A percentile compares a stretch with the other conserved stretches of the same genome.
Conservation (phyloP, 306 rosid genomes). For the Styphnolobium japonicum region DNA sequence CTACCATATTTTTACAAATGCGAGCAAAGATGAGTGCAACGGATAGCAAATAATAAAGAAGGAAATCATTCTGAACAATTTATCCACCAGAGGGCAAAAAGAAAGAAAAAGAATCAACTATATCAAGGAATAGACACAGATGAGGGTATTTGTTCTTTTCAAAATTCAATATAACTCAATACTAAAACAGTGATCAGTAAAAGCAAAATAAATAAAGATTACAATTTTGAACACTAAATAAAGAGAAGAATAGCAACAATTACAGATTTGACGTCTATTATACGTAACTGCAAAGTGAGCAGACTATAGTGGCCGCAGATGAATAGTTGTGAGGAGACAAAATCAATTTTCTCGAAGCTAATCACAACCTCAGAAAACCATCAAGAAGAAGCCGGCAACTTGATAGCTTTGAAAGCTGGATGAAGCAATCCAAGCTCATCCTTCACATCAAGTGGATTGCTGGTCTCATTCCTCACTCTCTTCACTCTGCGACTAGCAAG, state of each 20-base stretch:
- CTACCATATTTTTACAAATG: neutral
- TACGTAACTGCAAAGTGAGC: slow-evolving; percentile 7
- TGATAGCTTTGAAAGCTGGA: slow-evolving; percentile 58
- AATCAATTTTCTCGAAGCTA: neutral
- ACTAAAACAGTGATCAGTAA: slow-evolving; percentile 9
- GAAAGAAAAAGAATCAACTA: neutral
- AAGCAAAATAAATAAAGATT: slow-evolving; percentile 26
- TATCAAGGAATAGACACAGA: neutral
- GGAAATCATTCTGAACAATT: neutral
- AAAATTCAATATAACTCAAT: slow-evolving; percentile 21
- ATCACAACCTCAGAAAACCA: neutral
- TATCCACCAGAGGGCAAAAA: neutral
- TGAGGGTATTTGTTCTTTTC: neutral
- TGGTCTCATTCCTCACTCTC: slow-evolving; percentile 60
- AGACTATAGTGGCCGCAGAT: neutral
- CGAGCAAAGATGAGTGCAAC: neutral
- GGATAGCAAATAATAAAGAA: neutral
- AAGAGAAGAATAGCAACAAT: slow-evolving; percentile 22
- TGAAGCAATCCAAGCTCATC: slow-evolving; percentile 77
- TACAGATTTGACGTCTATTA: slow-evolving; percentile 20
- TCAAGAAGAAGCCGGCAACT: slow-evolving; percentile 41
- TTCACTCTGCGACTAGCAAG: slow-evolving; percentile 53
- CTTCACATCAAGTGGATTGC: slow-evolving; percentile 54
- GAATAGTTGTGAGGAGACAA: neutral
- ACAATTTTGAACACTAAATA: slow-evolving; percentile 21